These are phyloP conservation scores for Dysphania ambrosioides DNA, from an alignment of 148 eudicot species.

Conservation along the genomic window DNA sequence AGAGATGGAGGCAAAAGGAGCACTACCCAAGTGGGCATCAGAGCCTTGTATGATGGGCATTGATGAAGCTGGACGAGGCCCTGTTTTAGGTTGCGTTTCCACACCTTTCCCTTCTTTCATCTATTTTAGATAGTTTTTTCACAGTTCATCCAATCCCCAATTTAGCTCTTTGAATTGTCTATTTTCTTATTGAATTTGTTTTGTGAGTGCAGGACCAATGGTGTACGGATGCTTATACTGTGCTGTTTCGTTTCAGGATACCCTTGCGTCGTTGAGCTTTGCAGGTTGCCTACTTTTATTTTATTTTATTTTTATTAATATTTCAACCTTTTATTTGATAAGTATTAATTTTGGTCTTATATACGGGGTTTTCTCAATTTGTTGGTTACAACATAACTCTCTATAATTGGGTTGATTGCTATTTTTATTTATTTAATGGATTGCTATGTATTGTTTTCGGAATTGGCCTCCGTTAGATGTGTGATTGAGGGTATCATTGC, in stretches of 20 bases:
- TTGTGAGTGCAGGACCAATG: conserved; percentile 70
- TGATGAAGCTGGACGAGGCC: conserved; percentile 99
- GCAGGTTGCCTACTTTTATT: conserved; percentile 60
- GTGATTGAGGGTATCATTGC: not conserved
- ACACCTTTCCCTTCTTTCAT: not conserved
- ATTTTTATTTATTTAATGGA: not conserved
- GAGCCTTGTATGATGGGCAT: conserved; percentile 94
- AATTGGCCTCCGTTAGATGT: not conserved
- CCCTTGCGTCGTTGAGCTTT: conserved; percentile 67
- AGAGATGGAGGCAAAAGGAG: conserved; percentile 40
- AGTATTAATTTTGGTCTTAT: not conserved
- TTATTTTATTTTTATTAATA: not conserved
- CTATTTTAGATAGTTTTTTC: not conserved
- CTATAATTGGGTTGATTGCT: not conserved
- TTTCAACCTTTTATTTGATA: too few species aligned
- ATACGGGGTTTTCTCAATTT: not conserved
- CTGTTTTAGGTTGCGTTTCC: conserved; percentile 71
- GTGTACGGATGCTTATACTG: conserved; percentile 96
- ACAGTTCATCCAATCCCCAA: not conserved
- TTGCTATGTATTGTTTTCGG: not conserved
- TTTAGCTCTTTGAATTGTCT: not conserved
- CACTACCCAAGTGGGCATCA: conserved; percentile 62
- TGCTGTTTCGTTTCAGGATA: conserved; percentile 68
- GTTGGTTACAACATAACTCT: not conserved
- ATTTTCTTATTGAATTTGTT: not conserved